Evolutionary conservation across 192 early-diverging fungal genomes (phyloP).

Genomic region (Oehlia diaphana): DNA sequence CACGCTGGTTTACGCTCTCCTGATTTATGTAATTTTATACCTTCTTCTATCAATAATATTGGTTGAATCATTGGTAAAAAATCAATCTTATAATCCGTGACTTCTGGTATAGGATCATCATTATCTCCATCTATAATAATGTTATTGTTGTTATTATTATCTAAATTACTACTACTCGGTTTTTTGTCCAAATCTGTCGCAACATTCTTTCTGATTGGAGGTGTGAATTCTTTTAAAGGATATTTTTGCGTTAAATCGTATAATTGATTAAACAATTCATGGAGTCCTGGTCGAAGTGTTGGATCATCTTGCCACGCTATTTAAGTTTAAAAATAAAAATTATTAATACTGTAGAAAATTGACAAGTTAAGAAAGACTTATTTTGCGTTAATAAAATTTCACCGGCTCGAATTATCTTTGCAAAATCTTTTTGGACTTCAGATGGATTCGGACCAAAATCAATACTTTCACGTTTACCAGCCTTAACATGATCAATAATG

Average conservation of each 20-base stretch:
- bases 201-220: neutral
- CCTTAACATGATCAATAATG: slow-evolving; percentile 11
- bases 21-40: slow-evolving; percentile 20
- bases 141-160: neutral
- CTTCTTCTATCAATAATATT: slow-evolving; percentile 22
- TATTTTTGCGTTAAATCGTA: neutral
- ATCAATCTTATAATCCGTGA: slow-evolving; percentile 7
- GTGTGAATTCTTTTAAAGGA: neutral
- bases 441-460: neutral
- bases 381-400: neutral
- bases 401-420: slow-evolving; percentile 13
- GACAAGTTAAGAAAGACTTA: neutral
- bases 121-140: neutral
- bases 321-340: neutral
- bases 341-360: too few species aligned
- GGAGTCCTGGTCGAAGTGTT: neutral
- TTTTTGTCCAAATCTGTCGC: neutral
- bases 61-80: neutral
- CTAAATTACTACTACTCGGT: neutral
- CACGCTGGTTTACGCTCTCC: neutral
- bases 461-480: slow-evolving; percentile 12
- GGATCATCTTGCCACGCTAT: slow-evolving; percentile 19
- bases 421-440: neutral
- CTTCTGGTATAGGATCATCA: neutral
- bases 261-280: slow-evolving; percentile 13